Conservation (phyloP, 1,139 yeast species). For the Sugiyamaella castrensis region DNA sequence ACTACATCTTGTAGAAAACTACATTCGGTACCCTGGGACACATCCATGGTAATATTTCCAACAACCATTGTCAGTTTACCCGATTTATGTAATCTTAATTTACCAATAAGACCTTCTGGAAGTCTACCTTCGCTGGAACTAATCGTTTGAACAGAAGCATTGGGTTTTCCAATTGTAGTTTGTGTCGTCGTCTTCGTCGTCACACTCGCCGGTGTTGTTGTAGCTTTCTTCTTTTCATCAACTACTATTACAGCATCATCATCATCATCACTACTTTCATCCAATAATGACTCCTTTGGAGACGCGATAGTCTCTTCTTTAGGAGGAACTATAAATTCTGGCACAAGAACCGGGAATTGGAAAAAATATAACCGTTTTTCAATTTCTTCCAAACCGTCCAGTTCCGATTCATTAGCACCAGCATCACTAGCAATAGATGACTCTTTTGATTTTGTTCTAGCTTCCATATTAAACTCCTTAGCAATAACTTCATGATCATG, state of each 20-base stretch:
- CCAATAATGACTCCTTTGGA: background rate
- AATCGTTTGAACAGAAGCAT: conserved; percentile 13
- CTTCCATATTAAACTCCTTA: conserved; percentile 29
- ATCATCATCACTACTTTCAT: conserved; percentile 4
- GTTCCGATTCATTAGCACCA: conserved; percentile 26
- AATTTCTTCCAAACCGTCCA: conserved; percentile 35
- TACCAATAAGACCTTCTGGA: conserved; percentile 63
- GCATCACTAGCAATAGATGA: background rate
- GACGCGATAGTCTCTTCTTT: background rate
- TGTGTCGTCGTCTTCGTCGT: conserved; percentile 15
- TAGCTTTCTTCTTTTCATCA: conserved; percentile 23
- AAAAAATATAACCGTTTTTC: conserved; percentile 52
- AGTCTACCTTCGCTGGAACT: conserved; percentile 18
- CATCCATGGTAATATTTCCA: conserved; percentile 68
- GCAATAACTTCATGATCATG: conserved; percentile 31
- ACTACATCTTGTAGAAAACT: conserved; percentile 76
- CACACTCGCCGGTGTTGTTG: conserved; percentile 14
- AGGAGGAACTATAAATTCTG: conserved; percentile 43
- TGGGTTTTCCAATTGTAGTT: conserved; percentile 4
- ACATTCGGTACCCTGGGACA: conserved; percentile 68
- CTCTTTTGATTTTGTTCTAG: conserved; percentile 10
- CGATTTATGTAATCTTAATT: conserved; percentile 70
- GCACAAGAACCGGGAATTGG: conserved; percentile 71
- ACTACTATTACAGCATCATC: conserved; percentile 19
- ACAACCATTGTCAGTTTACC: conserved; percentile 74